These are phyloP conservation scores for Colletotrichum gloeosporioides DNA, from an alignment of 2,329 filamentous ascomycete species.

Conservation along the genomic window DNA sequence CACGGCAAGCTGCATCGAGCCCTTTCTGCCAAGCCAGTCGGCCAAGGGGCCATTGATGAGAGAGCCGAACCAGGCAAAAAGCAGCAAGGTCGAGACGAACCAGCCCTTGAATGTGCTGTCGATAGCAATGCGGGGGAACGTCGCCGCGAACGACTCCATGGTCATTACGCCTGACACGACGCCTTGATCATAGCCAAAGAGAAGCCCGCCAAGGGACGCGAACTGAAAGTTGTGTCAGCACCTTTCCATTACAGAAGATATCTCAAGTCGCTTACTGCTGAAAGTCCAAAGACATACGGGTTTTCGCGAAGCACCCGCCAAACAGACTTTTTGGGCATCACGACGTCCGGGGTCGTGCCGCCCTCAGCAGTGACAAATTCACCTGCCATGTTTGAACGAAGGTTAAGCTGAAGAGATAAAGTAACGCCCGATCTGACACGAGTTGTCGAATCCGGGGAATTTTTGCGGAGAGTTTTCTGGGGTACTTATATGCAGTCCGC, in stretches of 20 bases:
- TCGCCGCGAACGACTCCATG: slow-evolving; percentile 47
- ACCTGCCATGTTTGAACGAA: neutral
- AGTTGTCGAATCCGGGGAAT: slow-evolving; percentile 21
- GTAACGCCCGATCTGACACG: slow-evolving; percentile 13
- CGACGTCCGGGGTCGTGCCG: neutral
- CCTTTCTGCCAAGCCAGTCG: slow-evolving; percentile 37
- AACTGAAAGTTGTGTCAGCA: slow-evolving; percentile 23
- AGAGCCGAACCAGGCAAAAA: slow-evolving; percentile 55
- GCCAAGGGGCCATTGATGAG: slow-evolving; percentile 45
- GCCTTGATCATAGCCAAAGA: slow-evolving; percentile 57
- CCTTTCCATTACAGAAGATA: neutral
- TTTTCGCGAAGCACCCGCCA: slow-evolving; percentile 38
- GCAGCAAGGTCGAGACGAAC: slow-evolving; percentile 55
- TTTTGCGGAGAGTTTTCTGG: neutral
- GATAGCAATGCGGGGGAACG: slow-evolving; percentile 41
- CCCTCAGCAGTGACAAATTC: slow-evolving; percentile 22
- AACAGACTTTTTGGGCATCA: slow-evolving; percentile 27
- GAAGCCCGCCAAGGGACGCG: slow-evolving; percentile 43
- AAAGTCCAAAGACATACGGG: slow-evolving; percentile 49
- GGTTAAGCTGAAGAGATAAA: neutral
- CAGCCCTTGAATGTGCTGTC: slow-evolving; percentile 56
- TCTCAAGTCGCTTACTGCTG: slow-evolving; percentile 34
- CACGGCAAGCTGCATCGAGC: slow-evolving; percentile 39
- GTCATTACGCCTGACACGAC: slow-evolving; percentile 51
- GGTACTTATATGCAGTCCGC: neutral